Evolutionary conservation across 2,329 filamentous ascomycete species (phyloP).

Genomic region (Kalaharituber pfeilii): DNA sequence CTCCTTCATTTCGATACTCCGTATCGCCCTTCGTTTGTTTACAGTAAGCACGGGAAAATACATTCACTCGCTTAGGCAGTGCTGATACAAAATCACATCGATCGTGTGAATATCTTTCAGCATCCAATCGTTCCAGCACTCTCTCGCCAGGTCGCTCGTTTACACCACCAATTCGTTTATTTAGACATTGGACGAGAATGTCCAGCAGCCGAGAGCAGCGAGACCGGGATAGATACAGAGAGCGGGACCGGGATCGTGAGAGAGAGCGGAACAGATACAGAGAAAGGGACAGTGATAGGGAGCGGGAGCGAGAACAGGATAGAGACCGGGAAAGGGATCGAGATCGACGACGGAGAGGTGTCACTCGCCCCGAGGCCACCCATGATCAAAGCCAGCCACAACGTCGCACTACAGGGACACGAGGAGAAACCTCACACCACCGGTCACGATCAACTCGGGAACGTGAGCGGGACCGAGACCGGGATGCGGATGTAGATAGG

Average conservation of each 20-base stretch:
- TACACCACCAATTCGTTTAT: no score
- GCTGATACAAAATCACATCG: no score
- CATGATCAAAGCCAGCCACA: not conserved
- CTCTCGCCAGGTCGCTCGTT: no score
- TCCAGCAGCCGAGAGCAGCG: constrained; percentile 16
- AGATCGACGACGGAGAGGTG: not conserved
- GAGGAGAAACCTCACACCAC: no score
- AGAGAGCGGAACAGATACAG: constrained; percentile 18
- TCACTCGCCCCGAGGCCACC: not conserved
- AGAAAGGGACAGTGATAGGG: constrained; percentile 16
- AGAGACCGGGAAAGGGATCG: constrained; percentile 5
- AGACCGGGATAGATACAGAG: constrained; percentile 22
- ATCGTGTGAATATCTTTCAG: no score
- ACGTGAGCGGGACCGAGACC: constrained; percentile 14
- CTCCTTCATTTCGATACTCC: no score
- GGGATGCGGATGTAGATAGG: constrained; percentile 5
- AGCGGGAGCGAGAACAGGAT: constrained; percentile 10
- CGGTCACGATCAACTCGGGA: constrained; percentile 4
- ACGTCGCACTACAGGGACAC: not conserved
- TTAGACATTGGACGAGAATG: no score
- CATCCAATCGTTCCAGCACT: no score
- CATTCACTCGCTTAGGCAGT: no score
- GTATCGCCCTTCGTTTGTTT: no score
- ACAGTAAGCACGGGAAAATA: no score
- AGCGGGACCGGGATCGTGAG: constrained; percentile 14